Conservation (phyloP, 805 yeast genomes). For the Cyberlindnera xylosilytica region DNA sequence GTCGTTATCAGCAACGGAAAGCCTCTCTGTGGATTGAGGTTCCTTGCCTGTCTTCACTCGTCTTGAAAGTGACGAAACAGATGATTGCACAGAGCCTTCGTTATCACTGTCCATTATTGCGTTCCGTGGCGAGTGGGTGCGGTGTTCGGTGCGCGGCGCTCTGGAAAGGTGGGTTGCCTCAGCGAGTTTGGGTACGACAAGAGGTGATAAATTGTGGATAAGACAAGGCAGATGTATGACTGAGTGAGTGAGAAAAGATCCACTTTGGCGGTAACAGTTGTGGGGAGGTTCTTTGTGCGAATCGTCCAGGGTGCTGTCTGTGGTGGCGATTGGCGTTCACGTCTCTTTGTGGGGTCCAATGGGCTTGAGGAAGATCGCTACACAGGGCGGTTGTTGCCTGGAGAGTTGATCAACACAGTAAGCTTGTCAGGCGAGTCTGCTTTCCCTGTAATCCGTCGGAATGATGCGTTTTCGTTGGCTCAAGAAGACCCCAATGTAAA, state of each 20-base stretch:
- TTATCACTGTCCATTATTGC: constrained; percentile 23
- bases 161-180: no score
- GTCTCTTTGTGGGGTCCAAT: not conserved
- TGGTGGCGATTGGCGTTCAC: not conserved
- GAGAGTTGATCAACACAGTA: no score
- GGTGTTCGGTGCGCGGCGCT: no score
- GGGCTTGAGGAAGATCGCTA: not conserved
- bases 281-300: not conserved
- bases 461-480: no score
- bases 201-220: no score
- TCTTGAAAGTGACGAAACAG: constrained; percentile 20
- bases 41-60: constrained; percentile 8
- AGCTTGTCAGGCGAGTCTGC: no score
- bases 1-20: constrained; percentile 14
- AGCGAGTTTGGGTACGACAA: no score
- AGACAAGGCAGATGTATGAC: no score
- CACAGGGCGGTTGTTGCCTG: not conserved
- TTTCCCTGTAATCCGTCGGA: no score
- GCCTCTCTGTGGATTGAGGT: constrained; percentile 5
- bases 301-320: not conserved
- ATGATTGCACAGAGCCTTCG: constrained; percentile 21
- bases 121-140: no score
- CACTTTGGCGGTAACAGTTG: no score
- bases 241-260: no score
- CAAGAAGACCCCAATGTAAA: not conserved